A percentile compares a stretch with the other conserved stretches of the same genome.
Conservation (phyloP, 2,329 filamentous ascomycete genomes). For the Didymellaceae sp. region DNA sequence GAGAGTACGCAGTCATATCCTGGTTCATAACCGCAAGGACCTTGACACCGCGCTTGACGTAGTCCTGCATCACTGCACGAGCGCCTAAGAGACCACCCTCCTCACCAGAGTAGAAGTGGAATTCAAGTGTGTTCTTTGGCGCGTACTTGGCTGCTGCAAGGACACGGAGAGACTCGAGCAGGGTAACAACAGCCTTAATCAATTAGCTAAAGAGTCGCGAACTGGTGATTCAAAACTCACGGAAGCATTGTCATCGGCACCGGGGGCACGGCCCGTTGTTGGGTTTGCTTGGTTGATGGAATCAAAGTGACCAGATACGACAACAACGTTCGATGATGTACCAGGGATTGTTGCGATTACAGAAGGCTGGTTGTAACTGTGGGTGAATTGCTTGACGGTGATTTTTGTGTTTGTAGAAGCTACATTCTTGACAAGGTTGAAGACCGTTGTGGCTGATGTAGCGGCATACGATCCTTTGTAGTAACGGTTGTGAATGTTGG, state of each 20-base stretch:
- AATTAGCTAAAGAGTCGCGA: background rate
- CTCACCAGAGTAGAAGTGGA: slow-evolving; percentile 94
- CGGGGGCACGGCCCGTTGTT: slow-evolving; percentile 79
- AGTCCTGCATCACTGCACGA: slow-evolving; percentile 82
- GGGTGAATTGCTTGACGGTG: slow-evolving; percentile 72
- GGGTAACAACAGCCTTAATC: slow-evolving; percentile 65
- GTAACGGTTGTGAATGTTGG: slow-evolving; percentile 25
- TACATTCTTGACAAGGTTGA: slow-evolving; percentile 72
- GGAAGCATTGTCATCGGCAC: slow-evolving; percentile 89
- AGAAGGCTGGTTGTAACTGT: slow-evolving; percentile 87
- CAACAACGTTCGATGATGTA: slow-evolving; percentile 76
- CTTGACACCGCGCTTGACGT: slow-evolving; percentile 64
- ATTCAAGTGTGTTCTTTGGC: slow-evolving; percentile 83
- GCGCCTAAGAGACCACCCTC: slow-evolving; percentile 84
- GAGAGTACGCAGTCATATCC: slow-evolving; percentile 82
- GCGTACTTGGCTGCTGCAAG: slow-evolving; percentile 73
- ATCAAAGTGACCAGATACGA: slow-evolving; percentile 90
- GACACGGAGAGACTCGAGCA: slow-evolving; percentile 83
- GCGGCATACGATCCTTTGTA: slow-evolving; percentile 57
- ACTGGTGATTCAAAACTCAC: slow-evolving; percentile 84
- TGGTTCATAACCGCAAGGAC: slow-evolving; percentile 96
- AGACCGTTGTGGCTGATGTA: slow-evolving; percentile 84
- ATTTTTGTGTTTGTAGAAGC: slow-evolving; percentile 75
- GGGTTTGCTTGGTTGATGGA: slow-evolving; percentile 90
- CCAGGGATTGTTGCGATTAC: slow-evolving; percentile 90